phyloP scores from a whole-genome alignment of 768 basidiomycete species.

The Psilocybe sp. region DNA sequence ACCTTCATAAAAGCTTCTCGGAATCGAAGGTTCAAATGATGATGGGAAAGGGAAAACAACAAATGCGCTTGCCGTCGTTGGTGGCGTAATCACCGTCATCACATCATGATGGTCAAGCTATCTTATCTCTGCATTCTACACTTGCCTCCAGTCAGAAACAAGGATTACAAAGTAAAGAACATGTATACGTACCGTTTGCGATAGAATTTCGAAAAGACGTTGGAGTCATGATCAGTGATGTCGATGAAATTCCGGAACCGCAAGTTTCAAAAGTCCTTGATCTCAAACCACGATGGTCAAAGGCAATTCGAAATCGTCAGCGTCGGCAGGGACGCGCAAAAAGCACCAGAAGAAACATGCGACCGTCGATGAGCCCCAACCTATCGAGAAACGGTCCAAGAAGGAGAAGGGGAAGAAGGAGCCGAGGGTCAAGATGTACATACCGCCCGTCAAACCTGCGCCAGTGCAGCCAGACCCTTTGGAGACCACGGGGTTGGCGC shows the following conservation, averaged over 20 bases:
- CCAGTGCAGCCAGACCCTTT: conserved; percentile 81
- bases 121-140: too few species aligned
- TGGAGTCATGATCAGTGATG: neutral
- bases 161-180: too few species aligned
- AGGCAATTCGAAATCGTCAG: conserved; percentile 66
- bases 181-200: too few species aligned
- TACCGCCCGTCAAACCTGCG: conserved; percentile 79
- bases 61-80: too few species aligned
- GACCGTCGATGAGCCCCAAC: conserved; percentile 32
- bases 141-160: too few species aligned
- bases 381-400: conserved; percentile 41
- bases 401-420: conserved; percentile 63
- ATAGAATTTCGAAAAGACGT: too few species aligned
- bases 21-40: too few species aligned
- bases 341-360: conserved; percentile 91
- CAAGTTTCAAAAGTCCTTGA: neutral
- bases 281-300: conserved; percentile 31
- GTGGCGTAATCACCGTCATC: too few species aligned
- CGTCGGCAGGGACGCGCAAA: conserved; percentile 83
- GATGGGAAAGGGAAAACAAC: too few species aligned
- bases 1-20: too few species aligned
- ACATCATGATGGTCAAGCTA: too few species aligned
- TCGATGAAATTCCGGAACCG: neutral
- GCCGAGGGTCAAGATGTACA: conserved; percentile 81
- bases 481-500: conserved; percentile 77